Conservation (phyloP, 495 filamentous ascomycete genomes). For the Haplographium delicatum region DNA sequence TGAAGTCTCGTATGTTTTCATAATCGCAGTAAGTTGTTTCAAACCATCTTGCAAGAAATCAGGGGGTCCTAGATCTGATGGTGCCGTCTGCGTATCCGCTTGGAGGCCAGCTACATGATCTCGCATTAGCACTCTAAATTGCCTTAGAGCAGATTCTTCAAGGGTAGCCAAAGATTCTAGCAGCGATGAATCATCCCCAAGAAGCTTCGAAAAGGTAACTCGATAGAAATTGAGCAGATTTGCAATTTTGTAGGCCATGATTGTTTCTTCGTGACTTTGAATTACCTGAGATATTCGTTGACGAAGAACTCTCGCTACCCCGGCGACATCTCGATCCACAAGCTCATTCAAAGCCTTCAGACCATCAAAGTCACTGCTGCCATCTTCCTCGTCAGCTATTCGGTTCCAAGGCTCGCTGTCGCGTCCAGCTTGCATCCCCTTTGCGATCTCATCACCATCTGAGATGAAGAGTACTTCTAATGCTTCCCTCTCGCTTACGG, state of each 20-base stretch:
- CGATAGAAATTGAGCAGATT: slow-evolving; percentile 88
- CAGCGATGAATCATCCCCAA: slow-evolving; percentile 64
- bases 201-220: slow-evolving; percentile 71
- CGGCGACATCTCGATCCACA: slow-evolving; percentile 78
- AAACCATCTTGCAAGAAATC: slow-evolving; percentile 81
- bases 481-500: slow-evolving; percentile 89
- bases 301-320: slow-evolving; percentile 68
- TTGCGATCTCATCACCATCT: slow-evolving; percentile 86
- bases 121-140: slow-evolving; percentile 74
- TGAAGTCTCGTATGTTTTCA: slow-evolving; percentile 82
- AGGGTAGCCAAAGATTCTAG: slow-evolving; percentile 61
- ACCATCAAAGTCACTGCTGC: slow-evolving; percentile 62
- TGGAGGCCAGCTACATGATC: slow-evolving; percentile 73
- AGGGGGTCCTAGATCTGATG: slow-evolving; percentile 69
- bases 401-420: slow-evolving; percentile 84
- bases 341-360: slow-evolving; percentile 79
- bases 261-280: slow-evolving; percentile 84
- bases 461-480: slow-evolving; percentile 86
- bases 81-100: slow-evolving; percentile 57
- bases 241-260: slow-evolving; percentile 81
- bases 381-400: slow-evolving; percentile 52
- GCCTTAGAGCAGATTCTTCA: slow-evolving; percentile 71
- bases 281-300: slow-evolving; percentile 88
- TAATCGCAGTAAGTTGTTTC: slow-evolving; percentile 62
- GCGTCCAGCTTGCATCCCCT: slow-evolving; percentile 75